phyloP scores from a whole-genome alignment of 2,329 filamentous ascomycete species.

The Sarocladiaceae sp. region DNA sequence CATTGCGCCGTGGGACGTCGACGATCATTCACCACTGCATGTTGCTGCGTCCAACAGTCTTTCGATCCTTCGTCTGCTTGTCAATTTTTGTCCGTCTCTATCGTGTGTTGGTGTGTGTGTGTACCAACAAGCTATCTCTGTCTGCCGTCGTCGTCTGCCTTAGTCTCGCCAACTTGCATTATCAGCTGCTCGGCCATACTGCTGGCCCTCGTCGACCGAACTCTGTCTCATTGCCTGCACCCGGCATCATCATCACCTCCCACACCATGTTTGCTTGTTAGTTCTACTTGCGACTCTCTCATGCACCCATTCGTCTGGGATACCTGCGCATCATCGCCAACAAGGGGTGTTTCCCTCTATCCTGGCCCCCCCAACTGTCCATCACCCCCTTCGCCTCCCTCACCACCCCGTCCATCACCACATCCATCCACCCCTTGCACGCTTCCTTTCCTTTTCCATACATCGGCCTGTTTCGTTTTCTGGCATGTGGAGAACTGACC shows the following conservation, averaged over 20 bases:
- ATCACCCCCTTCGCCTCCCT: background rate
- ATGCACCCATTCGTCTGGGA: background rate
- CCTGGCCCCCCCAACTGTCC: no score
- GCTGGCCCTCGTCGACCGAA: no score
- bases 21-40: constrained; percentile 2
- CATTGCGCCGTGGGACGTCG: background rate
- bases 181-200: background rate
- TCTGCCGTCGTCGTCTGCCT: background rate
- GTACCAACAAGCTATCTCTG: no score
- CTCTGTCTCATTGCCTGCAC: no score
- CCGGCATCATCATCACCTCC: no score
- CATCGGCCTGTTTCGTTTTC: constrained; percentile 8
- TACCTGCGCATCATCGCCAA: background rate
- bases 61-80: background rate
- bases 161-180: background rate
- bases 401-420: background rate
- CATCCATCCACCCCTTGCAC: background rate
- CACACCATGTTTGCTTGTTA: background rate
- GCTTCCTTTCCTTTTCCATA: background rate
- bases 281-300: background rate
- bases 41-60: no score
- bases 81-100: no score
- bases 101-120: no score
- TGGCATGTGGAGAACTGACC: constrained; percentile 4
- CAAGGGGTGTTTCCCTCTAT: no score